These are phyloP conservation scores for Aspergillus hiratsukae DNA, from an alignment of 2,329 filamentous ascomycete species.

Conservation along the genomic window DNA sequence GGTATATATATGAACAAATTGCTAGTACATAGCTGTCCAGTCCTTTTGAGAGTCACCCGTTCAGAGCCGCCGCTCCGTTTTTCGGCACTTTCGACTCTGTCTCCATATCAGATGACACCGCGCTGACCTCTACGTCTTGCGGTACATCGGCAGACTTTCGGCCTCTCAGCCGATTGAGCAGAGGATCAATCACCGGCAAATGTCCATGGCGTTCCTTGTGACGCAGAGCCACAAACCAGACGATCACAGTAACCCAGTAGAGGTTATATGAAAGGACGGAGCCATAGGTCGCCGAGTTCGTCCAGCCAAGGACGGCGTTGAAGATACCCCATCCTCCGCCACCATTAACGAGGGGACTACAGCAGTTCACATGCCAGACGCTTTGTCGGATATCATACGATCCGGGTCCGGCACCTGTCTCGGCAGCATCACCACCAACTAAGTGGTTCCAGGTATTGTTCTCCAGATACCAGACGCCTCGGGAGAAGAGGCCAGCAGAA, in stretches of 20 bases:
- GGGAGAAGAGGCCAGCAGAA: slow-evolving; percentile 75
- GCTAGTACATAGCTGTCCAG: neutral
- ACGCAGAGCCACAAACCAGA: slow-evolving; percentile 59
- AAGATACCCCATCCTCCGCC: slow-evolving; percentile 82
- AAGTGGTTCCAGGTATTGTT: slow-evolving; percentile 62
- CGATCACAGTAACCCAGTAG: slow-evolving; percentile 74
- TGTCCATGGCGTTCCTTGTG: slow-evolving; percentile 58
- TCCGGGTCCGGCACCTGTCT: slow-evolving; percentile 63
- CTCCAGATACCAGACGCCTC: slow-evolving; percentile 69
- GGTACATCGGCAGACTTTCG: neutral
- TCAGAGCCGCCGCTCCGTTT: neutral
- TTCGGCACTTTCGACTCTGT: neutral
- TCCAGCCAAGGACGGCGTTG: slow-evolving; percentile 81
- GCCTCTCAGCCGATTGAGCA: neutral
- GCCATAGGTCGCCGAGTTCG: slow-evolving; percentile 81
- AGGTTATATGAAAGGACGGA: slow-evolving; percentile 83
- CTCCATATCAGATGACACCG: neutral
- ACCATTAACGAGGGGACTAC: slow-evolving; percentile 66
- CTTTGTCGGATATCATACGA: slow-evolving; percentile 74
- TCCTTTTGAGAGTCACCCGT: too few relatives aligned
- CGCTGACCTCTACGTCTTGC: neutral
- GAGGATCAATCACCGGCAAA: neutral
- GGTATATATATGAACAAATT: neutral
- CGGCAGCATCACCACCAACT: slow-evolving; percentile 52
- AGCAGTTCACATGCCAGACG: slow-evolving; percentile 85